phyloP scores from a whole-genome alignment of 768 basidiomycete genomes.

The Myochromella boudieri region DNA sequence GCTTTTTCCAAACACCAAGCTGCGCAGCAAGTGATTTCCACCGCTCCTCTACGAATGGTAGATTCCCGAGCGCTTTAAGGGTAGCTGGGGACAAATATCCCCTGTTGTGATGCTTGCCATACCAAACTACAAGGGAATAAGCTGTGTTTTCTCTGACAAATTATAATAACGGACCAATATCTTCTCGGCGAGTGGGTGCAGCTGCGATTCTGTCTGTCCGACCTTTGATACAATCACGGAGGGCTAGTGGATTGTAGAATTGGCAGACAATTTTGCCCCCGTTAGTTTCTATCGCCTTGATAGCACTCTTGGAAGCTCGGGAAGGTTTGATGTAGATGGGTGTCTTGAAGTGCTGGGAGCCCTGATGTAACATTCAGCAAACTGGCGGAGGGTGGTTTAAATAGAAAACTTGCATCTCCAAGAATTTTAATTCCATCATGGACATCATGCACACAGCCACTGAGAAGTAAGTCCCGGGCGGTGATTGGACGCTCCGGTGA shows the following conservation, averaged over 20 bases:
- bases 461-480: conserved; percentile 78
- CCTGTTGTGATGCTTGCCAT: conserved; percentile 68
- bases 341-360: conserved; percentile 60
- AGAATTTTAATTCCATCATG: conserved; percentile 92
- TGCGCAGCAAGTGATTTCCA: conserved; percentile 67
- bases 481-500: conserved; percentile 85
- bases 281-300: conserved; percentile 74
- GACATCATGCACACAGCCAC: conserved; percentile 84
- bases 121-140: conserved; percentile 63
- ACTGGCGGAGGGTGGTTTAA: neutral
- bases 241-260: conserved; percentile 85
- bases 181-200: conserved; percentile 80
- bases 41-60: conserved; percentile 67
- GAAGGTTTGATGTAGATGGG: conserved; percentile 82
- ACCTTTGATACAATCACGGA: conserved; percentile 76
- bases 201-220: conserved; percentile 70
- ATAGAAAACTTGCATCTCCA: conserved; percentile 60
- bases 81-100: conserved; percentile 71
- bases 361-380: conserved; percentile 38
- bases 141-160: neutral
- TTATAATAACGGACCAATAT: conserved; percentile 63
- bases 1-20: conserved; percentile 55
- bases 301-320: conserved; percentile 84
- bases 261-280: conserved; percentile 88
- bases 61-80: conserved; percentile 44